These are phyloP conservation scores for Dryas alaskensis DNA, from an alignment of 306 rosid genomes.

Conservation along the genomic window DNA sequence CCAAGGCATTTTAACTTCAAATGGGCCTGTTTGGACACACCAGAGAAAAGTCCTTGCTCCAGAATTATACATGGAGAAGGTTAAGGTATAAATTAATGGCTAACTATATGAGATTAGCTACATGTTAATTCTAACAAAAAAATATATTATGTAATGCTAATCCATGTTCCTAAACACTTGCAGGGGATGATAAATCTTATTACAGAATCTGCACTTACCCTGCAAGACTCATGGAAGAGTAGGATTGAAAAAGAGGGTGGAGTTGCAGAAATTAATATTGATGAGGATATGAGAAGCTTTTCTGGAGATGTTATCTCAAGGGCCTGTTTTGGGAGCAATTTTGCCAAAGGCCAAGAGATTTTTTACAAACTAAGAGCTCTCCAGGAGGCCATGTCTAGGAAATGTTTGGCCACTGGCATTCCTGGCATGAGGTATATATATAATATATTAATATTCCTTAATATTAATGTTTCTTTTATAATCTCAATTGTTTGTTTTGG, in stretches of 20 bases:
- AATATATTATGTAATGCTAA: too few species aligned
- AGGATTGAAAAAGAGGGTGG: neutral
- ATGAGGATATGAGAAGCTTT: neutral
- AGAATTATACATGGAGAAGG: constrained; percentile 47
- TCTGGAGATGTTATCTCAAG: constrained; percentile 29
- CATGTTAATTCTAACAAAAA: too few species aligned
- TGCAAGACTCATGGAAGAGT: constrained; percentile 10
- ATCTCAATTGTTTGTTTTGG: too few species aligned
- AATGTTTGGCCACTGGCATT: neutral
- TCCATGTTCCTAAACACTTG: neutral
- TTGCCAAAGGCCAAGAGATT: constrained; percentile 13
- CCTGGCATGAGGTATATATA: constrained; percentile 2
- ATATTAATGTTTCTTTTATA: too few species aligned
- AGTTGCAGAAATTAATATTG: constrained; percentile 8
- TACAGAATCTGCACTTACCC: neutral
- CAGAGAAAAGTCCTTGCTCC: constrained; percentile 52
- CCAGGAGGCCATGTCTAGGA: constrained; percentile 23
- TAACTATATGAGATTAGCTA: too few species aligned
- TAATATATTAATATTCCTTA: too few species aligned
- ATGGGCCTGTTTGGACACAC: constrained; percentile 37
- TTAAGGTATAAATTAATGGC: constrained; percentile 33
- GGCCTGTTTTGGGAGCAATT: constrained; percentile 27
- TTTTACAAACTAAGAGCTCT: constrained; percentile 18
- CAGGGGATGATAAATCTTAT: constrained; percentile 24
- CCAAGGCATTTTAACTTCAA: constrained; percentile 41